These are phyloP conservation scores for Ramalina peruviana DNA, from an alignment of 495 filamentous ascomycete species.

Conservation along the genomic window DNA sequence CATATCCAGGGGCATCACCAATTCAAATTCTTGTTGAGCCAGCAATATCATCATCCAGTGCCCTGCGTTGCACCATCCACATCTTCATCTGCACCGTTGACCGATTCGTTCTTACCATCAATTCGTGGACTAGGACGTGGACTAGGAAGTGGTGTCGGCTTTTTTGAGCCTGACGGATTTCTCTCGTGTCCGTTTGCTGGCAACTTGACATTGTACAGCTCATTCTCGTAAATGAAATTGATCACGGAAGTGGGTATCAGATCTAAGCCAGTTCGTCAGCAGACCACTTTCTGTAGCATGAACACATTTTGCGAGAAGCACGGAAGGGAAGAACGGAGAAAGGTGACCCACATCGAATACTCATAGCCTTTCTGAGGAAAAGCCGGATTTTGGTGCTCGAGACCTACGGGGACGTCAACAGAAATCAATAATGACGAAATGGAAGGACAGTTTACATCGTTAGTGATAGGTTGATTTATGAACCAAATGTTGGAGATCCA, in stretches of 20 bases:
- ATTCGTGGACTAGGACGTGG: too few species aligned
- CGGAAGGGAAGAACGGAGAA: not conserved
- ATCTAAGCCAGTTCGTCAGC: conserved; percentile 21
- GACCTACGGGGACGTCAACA: not conserved
- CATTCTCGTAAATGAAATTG: conserved; percentile 5
- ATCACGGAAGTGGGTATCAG: conserved; percentile 2
- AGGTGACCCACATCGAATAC: conserved; percentile 23
- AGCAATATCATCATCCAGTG: too few species aligned
- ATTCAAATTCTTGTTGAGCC: too few species aligned
- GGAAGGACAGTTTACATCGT: conserved; percentile 1
- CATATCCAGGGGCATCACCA: too few species aligned
- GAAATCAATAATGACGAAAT: too few species aligned
- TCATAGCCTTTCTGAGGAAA: conserved; percentile 52
- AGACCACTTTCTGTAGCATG: not conserved
- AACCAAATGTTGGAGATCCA: conserved; percentile 7
- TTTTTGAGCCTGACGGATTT: not conserved
- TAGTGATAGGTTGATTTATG: conserved; percentile 11
- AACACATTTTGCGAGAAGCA: not conserved
- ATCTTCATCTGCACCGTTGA: too few species aligned
- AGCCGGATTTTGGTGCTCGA: conserved; percentile 51
- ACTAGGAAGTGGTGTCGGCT: not conserved
- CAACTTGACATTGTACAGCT: conserved; percentile 1
- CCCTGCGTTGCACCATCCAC: too few species aligned
- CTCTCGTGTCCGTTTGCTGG: not conserved
- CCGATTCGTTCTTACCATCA: too few species aligned